These are phyloP conservation scores for Strigomonas oncopelti DNA, from an alignment of 208 protist genomes.

Conservation along the genomic window DNA sequence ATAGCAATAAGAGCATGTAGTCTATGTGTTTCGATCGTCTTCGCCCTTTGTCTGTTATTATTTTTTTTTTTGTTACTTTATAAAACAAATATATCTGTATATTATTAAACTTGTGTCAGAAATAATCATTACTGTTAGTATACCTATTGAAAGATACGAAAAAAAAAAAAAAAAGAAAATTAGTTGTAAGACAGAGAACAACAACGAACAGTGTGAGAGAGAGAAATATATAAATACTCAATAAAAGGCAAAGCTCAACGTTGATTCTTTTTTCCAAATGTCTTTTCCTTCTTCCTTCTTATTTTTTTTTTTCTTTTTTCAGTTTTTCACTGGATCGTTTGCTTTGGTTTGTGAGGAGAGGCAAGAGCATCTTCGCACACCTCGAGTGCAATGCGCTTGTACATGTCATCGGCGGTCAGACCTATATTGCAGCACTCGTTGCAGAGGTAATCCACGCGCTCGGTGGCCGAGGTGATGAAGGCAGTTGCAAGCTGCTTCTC, in stretches of 20 bases:
- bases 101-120: neutral
- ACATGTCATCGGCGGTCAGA: constrained; percentile 78
- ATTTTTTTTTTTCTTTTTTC: constrained; percentile 25
- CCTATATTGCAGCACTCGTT: constrained; percentile 72
- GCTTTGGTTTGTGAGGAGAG: neutral
- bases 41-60: neutral
- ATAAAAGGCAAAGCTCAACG: no score
- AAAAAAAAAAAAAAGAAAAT: constrained; percentile 9
- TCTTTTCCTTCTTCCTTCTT: no score
- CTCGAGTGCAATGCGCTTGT: constrained; percentile 78
- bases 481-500: constrained; percentile 64
- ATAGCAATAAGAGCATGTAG: no score
- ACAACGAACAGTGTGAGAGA: neutral
- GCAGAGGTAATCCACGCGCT: constrained; percentile 41
- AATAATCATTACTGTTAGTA: neutral
- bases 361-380: constrained; percentile 67
- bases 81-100: constrained; percentile 1
- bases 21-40: no score
- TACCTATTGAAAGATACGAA: neutral
- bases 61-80: neutral
- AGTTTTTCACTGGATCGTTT: neutral
- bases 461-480: constrained; percentile 62
- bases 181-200: neutral
- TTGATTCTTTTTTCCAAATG: no score
- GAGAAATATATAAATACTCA: neutral